Conservation (phyloP, 371 early-diverging fungal genomes). For the Apophysomyces ossiformis region DNA sequence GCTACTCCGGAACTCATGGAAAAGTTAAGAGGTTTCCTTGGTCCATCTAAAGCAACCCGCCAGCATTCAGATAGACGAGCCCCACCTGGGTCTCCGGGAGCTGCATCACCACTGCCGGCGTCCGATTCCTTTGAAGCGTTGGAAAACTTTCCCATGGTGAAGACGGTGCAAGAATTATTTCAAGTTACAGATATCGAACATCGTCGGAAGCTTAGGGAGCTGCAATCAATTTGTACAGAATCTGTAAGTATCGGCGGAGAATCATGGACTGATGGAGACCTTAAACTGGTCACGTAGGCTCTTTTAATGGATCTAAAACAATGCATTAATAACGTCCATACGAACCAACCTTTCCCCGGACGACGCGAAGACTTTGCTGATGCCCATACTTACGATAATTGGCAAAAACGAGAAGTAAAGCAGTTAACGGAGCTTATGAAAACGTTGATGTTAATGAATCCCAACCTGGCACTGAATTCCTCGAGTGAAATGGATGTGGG, state of each 20-base stretch:
- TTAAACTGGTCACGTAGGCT: slow-evolving; percentile 20
- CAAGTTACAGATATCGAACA: slow-evolving; percentile 28
- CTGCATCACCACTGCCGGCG: background rate
- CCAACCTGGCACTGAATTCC: slow-evolving; percentile 21
- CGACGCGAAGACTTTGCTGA: slow-evolving; percentile 32
- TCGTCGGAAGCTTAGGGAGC: slow-evolving; percentile 22
- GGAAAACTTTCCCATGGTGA: slow-evolving; percentile 31
- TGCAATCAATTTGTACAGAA: slow-evolving; percentile 33
- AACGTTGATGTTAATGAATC: slow-evolving; percentile 33
- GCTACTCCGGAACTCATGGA: slow-evolving; percentile 40
- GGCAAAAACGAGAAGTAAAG: slow-evolving; percentile 38
- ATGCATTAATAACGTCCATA: slow-evolving; percentile 35
- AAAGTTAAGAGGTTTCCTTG: slow-evolving; percentile 1
- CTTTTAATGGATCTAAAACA: slow-evolving; percentile 35
- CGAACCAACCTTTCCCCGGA: slow-evolving; percentile 30
- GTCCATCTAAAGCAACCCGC: slow-evolving; percentile 12
- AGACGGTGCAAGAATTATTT: slow-evolving; percentile 31
- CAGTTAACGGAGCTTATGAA: slow-evolving; percentile 36
- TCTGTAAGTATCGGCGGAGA: slow-evolving; percentile 26
- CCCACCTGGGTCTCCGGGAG: background rate
- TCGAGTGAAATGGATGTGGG: slow-evolving; percentile 27
- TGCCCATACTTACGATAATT: slow-evolving; percentile 29
- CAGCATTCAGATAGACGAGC: slow-evolving; percentile 9
- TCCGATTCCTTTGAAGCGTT: slow-evolving; percentile 14
- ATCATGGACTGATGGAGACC: background rate